Evolutionary conservation across 1,284 basidiomycete genomes (phyloP).

Genomic region (Neotropicomus parvogracilis): DNA sequence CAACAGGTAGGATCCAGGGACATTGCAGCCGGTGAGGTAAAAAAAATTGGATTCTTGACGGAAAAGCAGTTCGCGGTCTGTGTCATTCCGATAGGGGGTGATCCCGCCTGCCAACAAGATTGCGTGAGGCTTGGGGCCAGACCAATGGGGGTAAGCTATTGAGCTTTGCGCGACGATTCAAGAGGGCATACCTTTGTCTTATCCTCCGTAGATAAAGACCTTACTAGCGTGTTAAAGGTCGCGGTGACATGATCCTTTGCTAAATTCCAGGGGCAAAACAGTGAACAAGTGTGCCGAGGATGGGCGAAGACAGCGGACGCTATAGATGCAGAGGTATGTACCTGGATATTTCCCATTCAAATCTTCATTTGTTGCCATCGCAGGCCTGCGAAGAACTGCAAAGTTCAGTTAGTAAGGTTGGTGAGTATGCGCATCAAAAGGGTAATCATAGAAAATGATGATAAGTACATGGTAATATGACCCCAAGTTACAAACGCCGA

Average conservation of each 20-base stretch:
- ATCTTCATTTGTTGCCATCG: slow-evolving; percentile 10
- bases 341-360: slow-evolving; percentile 24
- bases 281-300: neutral
- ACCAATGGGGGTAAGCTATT: slow-evolving; percentile 2
- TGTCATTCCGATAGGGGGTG: slow-evolving; percentile 76
- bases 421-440: too few relatives aligned
- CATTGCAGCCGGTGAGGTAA: slow-evolving; percentile 77
- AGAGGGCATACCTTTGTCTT: slow-evolving; percentile 44
- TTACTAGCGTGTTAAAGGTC: slow-evolving; percentile 48
- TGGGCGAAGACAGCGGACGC: neutral
- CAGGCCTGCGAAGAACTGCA: too few relatives aligned
- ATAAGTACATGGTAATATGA: too few relatives aligned
- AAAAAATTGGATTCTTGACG: slow-evolving; percentile 85
- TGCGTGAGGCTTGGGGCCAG: slow-evolving; percentile 49
- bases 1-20: slow-evolving; percentile 70
- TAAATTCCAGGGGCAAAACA: slow-evolving; percentile 17
- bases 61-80: slow-evolving; percentile 81
- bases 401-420: neutral
- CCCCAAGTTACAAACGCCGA: slow-evolving; percentile 44
- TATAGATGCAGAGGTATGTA: slow-evolving; percentile 4
- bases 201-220: slow-evolving; percentile 46
- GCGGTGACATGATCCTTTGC: slow-evolving; percentile 48
- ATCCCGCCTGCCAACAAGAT: slow-evolving; percentile 57
- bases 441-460: too few relatives aligned
- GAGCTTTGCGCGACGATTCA: neutral